These are phyloP conservation scores for sunflower (Helianthus annuus) DNA, from an alignment of 129 eudicot genomes.

Conservation along the genomic window DNA sequence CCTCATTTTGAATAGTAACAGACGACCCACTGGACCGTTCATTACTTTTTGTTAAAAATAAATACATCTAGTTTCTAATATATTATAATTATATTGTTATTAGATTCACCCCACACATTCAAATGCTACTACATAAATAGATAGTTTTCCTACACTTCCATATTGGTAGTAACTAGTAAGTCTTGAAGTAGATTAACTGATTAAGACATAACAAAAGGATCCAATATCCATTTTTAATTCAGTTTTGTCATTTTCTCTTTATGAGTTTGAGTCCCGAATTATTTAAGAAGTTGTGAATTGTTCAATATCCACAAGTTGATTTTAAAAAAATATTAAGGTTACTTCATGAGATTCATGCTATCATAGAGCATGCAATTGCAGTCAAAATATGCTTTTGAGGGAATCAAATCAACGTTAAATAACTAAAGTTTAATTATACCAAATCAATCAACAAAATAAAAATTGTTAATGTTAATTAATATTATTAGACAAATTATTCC, in stretches of 20 bases:
- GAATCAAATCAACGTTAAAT: slow-evolving; percentile 27
- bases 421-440: not conserved
- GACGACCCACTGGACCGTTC: too few species aligned
- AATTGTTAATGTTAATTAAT: not conserved
- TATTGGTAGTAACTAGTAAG: not conserved
- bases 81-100: too few species aligned
- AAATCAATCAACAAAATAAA: slow-evolving; percentile 8
- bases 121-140: too few species aligned
- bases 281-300: not conserved
- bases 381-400: slow-evolving; percentile 28
- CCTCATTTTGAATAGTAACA: too few species aligned
- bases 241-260: not conserved
- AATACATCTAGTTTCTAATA: too few species aligned
- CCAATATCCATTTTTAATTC: not conserved
- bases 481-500: not conserved
- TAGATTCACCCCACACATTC: too few species aligned
- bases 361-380: slow-evolving; percentile 29
- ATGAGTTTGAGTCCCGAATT: slow-evolving; percentile 9
- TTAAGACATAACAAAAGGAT: not conserved
- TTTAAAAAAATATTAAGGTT: not conserved
- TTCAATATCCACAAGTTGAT: slow-evolving; percentile 23
- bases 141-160: too few species aligned
- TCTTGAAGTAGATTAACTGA: not conserved
- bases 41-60: too few species aligned
- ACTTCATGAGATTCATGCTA: slow-evolving; percentile 32